Percentiles rank a stretch among this genome's conserved stretches.
These are phyloP conservation scores for Alnus glutinosa DNA, from an alignment of 306 rosid genomes.

Conservation along the genomic window DNA sequence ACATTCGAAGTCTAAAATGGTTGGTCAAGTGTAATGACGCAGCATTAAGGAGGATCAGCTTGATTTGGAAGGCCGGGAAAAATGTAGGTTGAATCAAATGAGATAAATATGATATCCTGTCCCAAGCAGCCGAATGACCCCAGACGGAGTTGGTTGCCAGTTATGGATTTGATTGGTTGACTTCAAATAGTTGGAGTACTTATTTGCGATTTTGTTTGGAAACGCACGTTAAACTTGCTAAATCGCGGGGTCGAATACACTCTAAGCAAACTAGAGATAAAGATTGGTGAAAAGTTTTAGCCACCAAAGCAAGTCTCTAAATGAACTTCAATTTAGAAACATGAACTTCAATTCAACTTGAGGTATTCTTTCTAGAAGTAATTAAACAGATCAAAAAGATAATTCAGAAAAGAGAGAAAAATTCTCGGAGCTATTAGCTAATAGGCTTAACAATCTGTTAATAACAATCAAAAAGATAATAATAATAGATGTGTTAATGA, in stretches of 20 bases:
- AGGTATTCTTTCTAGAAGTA: background rate
- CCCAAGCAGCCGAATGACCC: background rate
- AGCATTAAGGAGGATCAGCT: background rate
- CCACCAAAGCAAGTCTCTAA: background rate
- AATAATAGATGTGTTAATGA: conserved; percentile 25
- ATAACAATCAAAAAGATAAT: background rate
- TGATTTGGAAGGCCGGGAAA: background rate
- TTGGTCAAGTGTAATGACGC: background rate
- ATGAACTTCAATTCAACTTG: background rate
- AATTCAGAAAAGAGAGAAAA: background rate
- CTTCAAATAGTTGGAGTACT: background rate
- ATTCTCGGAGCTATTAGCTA: background rate
- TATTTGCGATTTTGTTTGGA: background rate
- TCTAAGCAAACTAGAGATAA: too few relatives aligned
- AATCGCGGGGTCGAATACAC: background rate
- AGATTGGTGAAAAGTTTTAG: too few relatives aligned
- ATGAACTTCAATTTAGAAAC: background rate
- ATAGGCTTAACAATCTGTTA: background rate
- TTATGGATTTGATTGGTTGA: background rate
- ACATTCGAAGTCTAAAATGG: background rate
- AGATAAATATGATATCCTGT: background rate
- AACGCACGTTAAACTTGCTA: too few relatives aligned
- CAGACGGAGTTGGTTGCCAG: background rate
- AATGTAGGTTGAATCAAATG: background rate
- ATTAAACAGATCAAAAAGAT: background rate